Conservation (phyloP, 345 rosid species). For the Nephelium lappaceum region DNA sequence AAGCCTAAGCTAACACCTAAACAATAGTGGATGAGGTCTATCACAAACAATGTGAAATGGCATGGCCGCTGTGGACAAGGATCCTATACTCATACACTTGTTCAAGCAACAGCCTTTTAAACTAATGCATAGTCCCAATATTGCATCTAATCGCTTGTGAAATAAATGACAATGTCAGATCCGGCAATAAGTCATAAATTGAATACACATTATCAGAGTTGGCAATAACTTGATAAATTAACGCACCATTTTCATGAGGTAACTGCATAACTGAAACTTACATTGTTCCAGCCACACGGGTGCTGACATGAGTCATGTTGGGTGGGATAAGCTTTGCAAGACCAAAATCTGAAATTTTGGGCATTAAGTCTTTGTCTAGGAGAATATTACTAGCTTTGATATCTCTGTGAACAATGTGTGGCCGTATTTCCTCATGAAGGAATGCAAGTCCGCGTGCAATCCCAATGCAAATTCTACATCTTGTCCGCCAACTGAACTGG, state of each 20-base stretch:
- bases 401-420: constrained; percentile 86
- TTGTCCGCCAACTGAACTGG: constrained; percentile 77
- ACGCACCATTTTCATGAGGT: neutral
- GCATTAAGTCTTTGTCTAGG: constrained; percentile 70
- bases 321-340: constrained; percentile 91
- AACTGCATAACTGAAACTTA: constrained; percentile 43
- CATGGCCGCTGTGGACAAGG: neutral
- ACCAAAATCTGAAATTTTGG: constrained; percentile 96
- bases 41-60: neutral
- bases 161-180: neutral
- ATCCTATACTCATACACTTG: neutral
- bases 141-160: neutral
- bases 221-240: neutral
- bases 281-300: constrained; percentile 99
- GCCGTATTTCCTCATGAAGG: constrained; percentile 86
- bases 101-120: neutral
- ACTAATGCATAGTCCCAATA: neutral
- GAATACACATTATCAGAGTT: neutral
- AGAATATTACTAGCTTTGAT: constrained; percentile 97
- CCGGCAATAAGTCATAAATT: neutral
- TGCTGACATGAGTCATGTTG: constrained; percentile 87
- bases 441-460: constrained; percentile 84
- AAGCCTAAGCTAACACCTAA: neutral
- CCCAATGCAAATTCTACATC: constrained; percentile 72
- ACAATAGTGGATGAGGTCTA: neutral